Evolutionary conservation across 2,329 filamentous ascomycete genomes (phyloP).

Genomic region (Cryphonectria japonica): DNA sequence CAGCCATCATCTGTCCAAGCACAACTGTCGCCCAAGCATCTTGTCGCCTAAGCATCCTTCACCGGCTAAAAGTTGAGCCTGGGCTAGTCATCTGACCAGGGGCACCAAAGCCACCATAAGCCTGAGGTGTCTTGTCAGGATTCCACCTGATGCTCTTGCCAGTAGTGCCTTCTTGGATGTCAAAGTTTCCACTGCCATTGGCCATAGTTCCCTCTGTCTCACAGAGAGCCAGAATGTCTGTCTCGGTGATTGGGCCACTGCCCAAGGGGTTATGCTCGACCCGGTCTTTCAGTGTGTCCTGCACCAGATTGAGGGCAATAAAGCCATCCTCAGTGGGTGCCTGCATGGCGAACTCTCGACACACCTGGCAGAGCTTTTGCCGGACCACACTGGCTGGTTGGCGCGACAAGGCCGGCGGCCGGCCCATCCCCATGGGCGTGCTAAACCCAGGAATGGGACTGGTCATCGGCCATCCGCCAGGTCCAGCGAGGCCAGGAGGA

Average conservation of each 20-base stretch:
- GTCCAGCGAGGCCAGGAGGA: slow-evolving; percentile 50
- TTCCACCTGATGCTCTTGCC: slow-evolving; percentile 56
- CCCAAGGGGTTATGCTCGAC: slow-evolving; percentile 56
- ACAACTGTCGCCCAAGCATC: slow-evolving; percentile 33
- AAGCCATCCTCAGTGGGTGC: slow-evolving; percentile 62
- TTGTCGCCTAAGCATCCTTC: neutral
- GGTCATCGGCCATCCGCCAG: slow-evolving; percentile 39
- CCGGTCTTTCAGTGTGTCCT: slow-evolving; percentile 64
- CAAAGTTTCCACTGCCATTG: slow-evolving; percentile 91
- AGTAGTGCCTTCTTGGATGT: slow-evolving; percentile 59
- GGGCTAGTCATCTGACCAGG: slow-evolving; percentile 75
- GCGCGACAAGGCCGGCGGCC: slow-evolving; percentile 41
- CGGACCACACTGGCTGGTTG: slow-evolving; percentile 73
- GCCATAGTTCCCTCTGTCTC: slow-evolving; percentile 85
- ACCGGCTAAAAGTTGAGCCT: slow-evolving; percentile 42
- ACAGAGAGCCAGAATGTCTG: slow-evolving; percentile 80
- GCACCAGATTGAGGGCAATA: slow-evolving; percentile 58
- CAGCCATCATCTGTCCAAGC: neutral
- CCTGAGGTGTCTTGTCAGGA: slow-evolving; percentile 42
- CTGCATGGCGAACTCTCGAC: slow-evolving; percentile 58
- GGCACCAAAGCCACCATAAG: slow-evolving; percentile 51
- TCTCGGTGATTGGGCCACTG: slow-evolving; percentile 49
- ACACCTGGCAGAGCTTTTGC: slow-evolving; percentile 76
- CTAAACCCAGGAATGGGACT: slow-evolving; percentile 38
- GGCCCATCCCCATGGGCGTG: slow-evolving; percentile 40